Conservation (phyloP, 305 asterid species). For the Fraxinus ornus region DNA sequence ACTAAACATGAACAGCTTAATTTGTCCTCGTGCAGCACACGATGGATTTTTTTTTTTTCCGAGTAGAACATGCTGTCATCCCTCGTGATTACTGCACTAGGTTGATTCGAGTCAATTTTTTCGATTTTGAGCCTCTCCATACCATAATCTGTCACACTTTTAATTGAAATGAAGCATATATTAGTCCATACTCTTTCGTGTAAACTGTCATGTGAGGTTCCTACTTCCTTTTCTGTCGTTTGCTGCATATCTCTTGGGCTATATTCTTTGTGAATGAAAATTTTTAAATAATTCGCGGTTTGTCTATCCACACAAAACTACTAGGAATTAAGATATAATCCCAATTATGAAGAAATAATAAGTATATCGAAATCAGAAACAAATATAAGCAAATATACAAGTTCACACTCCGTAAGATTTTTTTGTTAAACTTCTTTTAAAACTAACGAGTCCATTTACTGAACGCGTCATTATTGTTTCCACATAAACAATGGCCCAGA, state of each 20-base stretch:
- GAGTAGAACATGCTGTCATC: not conserved
- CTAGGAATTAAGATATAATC: not conserved
- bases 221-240: not conserved
- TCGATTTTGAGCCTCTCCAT: not conserved
- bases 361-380: not conserved
- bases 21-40: not conserved
- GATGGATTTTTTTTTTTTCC: not conserved
- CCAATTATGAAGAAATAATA: not conserved
- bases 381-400: no score
- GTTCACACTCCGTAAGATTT: not conserved
- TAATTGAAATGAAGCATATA: not conserved
- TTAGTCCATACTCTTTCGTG: not conserved
- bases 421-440: not conserved
- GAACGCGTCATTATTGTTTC: not conserved
- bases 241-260: not conserved
- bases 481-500: not conserved
- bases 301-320: not conserved
- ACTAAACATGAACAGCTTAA: not conserved
- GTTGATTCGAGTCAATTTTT: not conserved
- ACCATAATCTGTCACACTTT: not conserved
- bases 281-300: no score
- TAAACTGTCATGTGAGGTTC: no score
- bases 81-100: not conserved
- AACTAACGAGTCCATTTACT: not conserved
- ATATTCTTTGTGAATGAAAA: not conserved